A percentile compares a stretch with the other conserved stretches of the same genome.
These are phyloP conservation scores for Penicillium lagena DNA, from an alignment of 495 filamentous ascomycete species.

Conservation along the genomic window DNA sequence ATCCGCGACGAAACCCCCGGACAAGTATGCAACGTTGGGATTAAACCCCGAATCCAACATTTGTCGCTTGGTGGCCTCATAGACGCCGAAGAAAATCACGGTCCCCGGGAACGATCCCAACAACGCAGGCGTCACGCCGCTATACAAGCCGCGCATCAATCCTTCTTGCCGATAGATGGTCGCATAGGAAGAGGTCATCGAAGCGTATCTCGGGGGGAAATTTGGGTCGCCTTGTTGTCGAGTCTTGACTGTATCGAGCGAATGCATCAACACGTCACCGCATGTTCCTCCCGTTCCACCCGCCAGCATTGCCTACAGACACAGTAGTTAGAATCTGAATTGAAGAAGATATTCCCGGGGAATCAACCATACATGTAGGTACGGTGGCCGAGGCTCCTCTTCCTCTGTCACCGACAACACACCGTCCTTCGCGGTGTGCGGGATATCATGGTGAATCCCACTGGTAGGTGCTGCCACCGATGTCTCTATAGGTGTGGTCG, in stretches of 20 bases:
- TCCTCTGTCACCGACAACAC: constrained; percentile 20
- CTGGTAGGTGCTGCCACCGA: neutral
- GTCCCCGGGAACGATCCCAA: constrained; percentile 92
- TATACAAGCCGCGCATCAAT: constrained; percentile 80
- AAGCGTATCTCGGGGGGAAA: constrained; percentile 84
- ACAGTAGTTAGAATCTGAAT: too few species aligned
- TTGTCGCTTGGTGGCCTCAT: constrained; percentile 88
- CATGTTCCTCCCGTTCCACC: constrained; percentile 86
- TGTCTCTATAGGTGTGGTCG: neutral
- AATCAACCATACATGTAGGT: constrained; percentile 52
- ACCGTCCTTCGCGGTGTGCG: constrained; percentile 9
- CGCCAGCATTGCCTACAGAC: constrained; percentile 78
- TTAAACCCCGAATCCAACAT: constrained; percentile 80
- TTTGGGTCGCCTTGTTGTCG: constrained; percentile 93
- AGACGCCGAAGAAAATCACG: constrained; percentile 90
- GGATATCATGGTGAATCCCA: constrained; percentile 5
- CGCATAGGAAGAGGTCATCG: constrained; percentile 79
- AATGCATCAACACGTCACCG: constrained; percentile 98
- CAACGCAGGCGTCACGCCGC: constrained; percentile 83
- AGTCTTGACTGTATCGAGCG: constrained; percentile 98
- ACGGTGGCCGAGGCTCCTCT: constrained; percentile 53
- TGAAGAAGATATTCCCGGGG: neutral
- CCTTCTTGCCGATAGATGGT: constrained; percentile 94
- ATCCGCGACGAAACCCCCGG: constrained; percentile 84
- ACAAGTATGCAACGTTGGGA: constrained; percentile 74